Evolutionary conservation across 306 rosid species (phyloP), one percentile per base, ranked within the genome.

Genomic region (Carpinus viminea): DNA sequence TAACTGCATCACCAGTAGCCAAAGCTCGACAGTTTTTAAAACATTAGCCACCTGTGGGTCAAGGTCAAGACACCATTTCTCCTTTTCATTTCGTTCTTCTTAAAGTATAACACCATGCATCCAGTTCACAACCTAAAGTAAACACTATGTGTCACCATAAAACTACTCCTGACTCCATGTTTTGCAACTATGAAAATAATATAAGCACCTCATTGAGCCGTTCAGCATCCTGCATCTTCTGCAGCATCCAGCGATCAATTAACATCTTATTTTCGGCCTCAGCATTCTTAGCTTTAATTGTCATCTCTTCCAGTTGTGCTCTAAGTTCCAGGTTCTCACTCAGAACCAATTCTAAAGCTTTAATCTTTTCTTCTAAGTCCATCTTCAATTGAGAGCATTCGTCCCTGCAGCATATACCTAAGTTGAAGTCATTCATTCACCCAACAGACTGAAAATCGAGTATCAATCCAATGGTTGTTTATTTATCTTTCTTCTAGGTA

Each of bases 181-280:
- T 53, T 61, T 68, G 64, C 51, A 62, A 46, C 62, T 45, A 10
- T 41, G 72, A 11, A 0, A 71, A 72, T 38, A 70, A 62, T 46
- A 68, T 55, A 50, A 62, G 9, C 85, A 96, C 99, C 99, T 93
- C 99, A 70, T 96, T 96, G 26, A 96, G 88, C 72, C 98, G 99
- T 78, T 96, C 98, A n/a, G 99, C 99, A 31, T 96, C 99, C 91
- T 93, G 89, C 99, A 96, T 96, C 85, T 96, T 95, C 82, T 91
- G 96, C 77, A 96, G 86, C 98, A 93, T 91, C 99, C 96, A 96
- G 74, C 98, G 93, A 41, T 96, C 98, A 83, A 91, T 80, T 79
- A 96, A 86, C 96, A 91, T 88, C 87, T 91, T 96, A 82, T 85
- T 96, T 83, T 96, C 98, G 73, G 92, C 90, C 80, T 93, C 98